These are phyloP conservation scores for Cotoneaster glaucophyllus DNA, from an alignment of 306 rosid genomes.

Conservation along the genomic window DNA sequence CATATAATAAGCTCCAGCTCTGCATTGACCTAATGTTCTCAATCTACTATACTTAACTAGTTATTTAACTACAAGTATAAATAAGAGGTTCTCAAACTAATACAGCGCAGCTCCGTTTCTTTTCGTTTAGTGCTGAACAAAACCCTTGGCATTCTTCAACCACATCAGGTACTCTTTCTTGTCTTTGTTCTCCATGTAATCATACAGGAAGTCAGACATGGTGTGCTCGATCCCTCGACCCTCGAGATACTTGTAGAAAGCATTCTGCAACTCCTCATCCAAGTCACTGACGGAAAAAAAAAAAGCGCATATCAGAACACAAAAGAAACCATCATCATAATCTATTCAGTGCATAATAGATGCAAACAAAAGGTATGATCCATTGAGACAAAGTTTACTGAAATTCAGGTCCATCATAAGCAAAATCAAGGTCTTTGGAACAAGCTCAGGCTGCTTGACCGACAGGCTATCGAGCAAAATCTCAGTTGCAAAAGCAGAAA, in stretches of 20 bases:
- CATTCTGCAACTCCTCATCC: slow-evolving; percentile 83
- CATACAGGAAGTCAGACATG: slow-evolving; percentile 52
- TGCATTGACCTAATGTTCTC: neutral
- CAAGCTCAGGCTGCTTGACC: slow-evolving; percentile 42
- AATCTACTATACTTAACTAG: neutral
- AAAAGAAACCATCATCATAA: neutral
- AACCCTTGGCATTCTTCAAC: slow-evolving; percentile 75
- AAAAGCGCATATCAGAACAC: neutral
- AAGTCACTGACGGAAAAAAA: slow-evolving; percentile 46
- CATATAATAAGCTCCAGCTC: neutral
- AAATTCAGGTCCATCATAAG: slow-evolving; percentile 89
- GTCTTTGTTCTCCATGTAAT: slow-evolving; percentile 68
- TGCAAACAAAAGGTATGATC: neutral
- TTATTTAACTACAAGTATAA: neutral
- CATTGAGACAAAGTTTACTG: slow-evolving; percentile 32
- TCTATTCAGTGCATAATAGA: neutral
- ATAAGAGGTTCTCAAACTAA: slow-evolving; percentile 5
- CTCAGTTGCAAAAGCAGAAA: slow-evolving; percentile 67
- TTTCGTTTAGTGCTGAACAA: slow-evolving; percentile 48
- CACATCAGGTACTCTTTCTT: slow-evolving; percentile 57
- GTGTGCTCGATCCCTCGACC: slow-evolving; percentile 55
- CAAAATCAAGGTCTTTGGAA: slow-evolving; percentile 46
- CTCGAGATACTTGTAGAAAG: slow-evolving; percentile 72
- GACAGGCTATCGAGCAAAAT: slow-evolving; percentile 67
- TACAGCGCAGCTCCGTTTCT: neutral